Conservation (phyloP, 768 basidiomycete species). For the Suillus americanus region DNA sequence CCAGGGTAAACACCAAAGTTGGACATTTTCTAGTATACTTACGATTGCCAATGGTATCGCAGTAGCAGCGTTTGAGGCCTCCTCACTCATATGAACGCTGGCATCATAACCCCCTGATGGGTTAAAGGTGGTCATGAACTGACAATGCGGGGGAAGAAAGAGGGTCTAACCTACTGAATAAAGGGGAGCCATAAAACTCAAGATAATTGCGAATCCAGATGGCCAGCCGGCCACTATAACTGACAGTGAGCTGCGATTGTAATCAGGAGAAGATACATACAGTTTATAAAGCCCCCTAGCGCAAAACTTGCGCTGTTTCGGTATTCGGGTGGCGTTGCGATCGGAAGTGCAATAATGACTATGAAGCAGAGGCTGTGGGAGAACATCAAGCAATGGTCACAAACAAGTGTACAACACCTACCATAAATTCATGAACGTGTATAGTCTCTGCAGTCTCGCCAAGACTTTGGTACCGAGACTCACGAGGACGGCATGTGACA, state of each 20-base stretch:
- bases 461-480: conserved; percentile 1
- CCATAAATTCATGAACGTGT: background rate
- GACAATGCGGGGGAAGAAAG: background rate
- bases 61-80: conserved; percentile 8
- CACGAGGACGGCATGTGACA: background rate
- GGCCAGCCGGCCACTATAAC: conserved; percentile 18
- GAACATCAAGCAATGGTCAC: background rate
- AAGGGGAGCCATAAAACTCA: background rate
- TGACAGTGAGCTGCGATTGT: background rate
- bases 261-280: conserved; percentile 9
- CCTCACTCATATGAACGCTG: background rate
- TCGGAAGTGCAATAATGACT: background rate
- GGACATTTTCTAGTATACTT: background rate
- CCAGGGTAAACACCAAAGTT: background rate
- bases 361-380: background rate
- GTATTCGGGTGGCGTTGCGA: background rate
- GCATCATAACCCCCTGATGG: background rate
- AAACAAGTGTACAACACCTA: background rate
- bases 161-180: conserved; percentile 2
- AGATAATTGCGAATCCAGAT: background rate
- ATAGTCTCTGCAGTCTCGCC: background rate
- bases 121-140: conserved; percentile 19
- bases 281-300: background rate
- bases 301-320: background rate
- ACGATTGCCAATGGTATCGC: background rate